Evolutionary conservation across 352 stramenopile genomes (phyloP).

Genomic region (Salisapilia sapeloensis): DNA sequence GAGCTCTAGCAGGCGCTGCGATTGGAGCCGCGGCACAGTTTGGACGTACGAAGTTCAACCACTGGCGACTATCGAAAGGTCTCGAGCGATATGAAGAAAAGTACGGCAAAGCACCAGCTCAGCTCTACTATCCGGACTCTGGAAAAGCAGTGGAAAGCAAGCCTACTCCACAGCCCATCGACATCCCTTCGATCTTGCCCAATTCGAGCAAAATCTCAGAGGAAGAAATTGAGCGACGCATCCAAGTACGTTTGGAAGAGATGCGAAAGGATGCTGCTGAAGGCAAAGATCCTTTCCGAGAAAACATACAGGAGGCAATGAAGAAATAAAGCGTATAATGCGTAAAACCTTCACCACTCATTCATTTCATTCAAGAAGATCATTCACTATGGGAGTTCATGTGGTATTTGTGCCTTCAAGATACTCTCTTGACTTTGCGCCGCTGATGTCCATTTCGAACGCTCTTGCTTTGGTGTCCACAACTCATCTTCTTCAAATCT

Average conservation of each 20-base stretch:
- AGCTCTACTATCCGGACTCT: constrained; percentile 42
- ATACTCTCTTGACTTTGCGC: no score
- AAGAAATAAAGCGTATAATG: constrained; percentile 2
- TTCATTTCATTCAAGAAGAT: no score
- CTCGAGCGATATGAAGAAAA: constrained; percentile 70
- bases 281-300: neutral
- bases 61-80: constrained; percentile 55
- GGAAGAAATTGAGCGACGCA: constrained; percentile 62
- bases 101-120: constrained; percentile 33
- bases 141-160: constrained; percentile 43
- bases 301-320: constrained; percentile 11
- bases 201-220: constrained; percentile 48
- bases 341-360: no score
- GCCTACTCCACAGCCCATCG: constrained; percentile 24
- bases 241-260: constrained; percentile 54
- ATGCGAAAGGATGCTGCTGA: constrained; percentile 12
- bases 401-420: no score
- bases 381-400: no score
- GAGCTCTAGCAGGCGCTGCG: constrained; percentile 32
- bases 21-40: constrained; percentile 42
- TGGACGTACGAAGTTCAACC: constrained; percentile 50
- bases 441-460: no score
- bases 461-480: no score
- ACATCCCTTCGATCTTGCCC: constrained; percentile 57
- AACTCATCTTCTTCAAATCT: no score